Base-by-base conservation (phyloP, 2,329 filamentous ascomycete species). In the Alternaria longipes region DNA sequence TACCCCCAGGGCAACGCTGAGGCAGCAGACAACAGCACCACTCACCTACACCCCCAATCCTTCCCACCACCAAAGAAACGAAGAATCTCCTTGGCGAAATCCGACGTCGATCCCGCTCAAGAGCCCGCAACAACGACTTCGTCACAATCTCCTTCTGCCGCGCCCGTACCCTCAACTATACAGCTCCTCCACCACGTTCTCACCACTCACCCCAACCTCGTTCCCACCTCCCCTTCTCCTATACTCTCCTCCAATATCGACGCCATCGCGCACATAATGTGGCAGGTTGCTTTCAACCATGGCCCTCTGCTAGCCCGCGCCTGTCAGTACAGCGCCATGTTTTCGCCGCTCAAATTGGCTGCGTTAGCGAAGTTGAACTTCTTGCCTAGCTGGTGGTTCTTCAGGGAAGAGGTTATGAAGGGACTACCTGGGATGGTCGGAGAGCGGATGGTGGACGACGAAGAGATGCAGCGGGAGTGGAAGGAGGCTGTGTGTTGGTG, bases 341-440 rank as follows among this genome's bases (percentile, higher is more conserved):
- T 60, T 24, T 34, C 57, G 0, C 46, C 57, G 0, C 16, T 62
- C 14, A 69, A 68, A 16, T 52, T 74, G 0, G 57, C 65, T 0
- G 63, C 64, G 4, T 53, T 74, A 8, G 69, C 69, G 1, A 61
- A 47, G 8, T 42, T 70, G n/a, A 68, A 68, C 1, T 64, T 64
- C n/a, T 12, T 73, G 30, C 66, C 70, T 1, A 66, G 62, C 3
- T 72, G 70, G 70, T 74, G 69, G 69, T 66, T 64, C 24, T 30
- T 73, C 0, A 46, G 62, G 5, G 53, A 57, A 2, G 20, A 30
- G 12, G 49, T 14, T 2, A 47, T 53, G 1, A 22, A 3, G 1
- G 54, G 18, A 14, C 16, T 56, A 24, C 32, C 26, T 24, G 54
- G 3, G 2, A 16, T 56, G 30, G 5, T 16, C 5, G 16, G 28